Base-by-base conservation (phyloP, 2,329 filamentous ascomycete species). In the Pseudocercospora eumusae region DNA sequence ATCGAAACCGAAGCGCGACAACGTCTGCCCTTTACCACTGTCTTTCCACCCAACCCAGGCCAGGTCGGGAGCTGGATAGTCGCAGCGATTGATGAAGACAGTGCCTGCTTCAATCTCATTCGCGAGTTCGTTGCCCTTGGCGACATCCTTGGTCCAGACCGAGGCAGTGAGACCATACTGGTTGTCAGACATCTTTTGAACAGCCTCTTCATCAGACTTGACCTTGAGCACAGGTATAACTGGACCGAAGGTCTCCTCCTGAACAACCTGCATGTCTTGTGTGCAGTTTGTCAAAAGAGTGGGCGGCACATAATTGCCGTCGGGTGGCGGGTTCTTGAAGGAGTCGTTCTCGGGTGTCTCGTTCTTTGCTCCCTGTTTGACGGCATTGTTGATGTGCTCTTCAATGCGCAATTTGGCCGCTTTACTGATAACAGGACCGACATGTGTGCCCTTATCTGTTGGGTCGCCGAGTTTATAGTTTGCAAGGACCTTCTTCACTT, bases 111-210 rank as follows among this genome's bases (percentile, higher is more conserved):
- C 93, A 53, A 98, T 86, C 56, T 88, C 82, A 59, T 95, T 88
- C 42, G 89, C 86, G 57, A 98, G 82, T 74, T 90, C 84, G 69
- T 92, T 87, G 15, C 89, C 93, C 73, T 83, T 88, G 50, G 80
- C 82, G 2, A 87, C 86, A 73, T 98, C 92, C 76, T 95, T 96
- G 61, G 92, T 96, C 93, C 93, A 98, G 71, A 98, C 92, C 72
- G 92, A 96, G n/a, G 93, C 93, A 3, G 93, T 97, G 64, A 98
- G 82, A 4, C 93, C 93, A 74, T 96, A 96, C 67, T 96, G 88
- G 78, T 91, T 95, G 75, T 96, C 92, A 71, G 97, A 97, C 92
- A 98, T 97, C 56, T 93, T 79, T 68, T 82, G 79, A 64, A 97
- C 79, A 1, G 93, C 93, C 77, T 97, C 92, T 18, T 84, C 84